These are phyloP conservation scores for Fistulinella staudtii DNA, from an alignment of 1,284 basidiomycete genomes.

Conservation along the genomic window DNA sequence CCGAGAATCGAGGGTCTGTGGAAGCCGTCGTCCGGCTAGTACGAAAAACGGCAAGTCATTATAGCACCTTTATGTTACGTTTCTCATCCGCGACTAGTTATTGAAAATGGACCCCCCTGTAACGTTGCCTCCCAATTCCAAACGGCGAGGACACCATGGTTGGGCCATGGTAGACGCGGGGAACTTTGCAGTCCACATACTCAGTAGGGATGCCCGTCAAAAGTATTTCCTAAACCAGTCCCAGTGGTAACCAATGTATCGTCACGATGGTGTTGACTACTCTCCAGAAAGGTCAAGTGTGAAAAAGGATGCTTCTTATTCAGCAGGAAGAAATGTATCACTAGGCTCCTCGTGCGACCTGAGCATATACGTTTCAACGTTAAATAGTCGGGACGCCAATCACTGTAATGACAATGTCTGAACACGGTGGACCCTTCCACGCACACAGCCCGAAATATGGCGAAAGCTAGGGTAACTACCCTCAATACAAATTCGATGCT, in stretches of 20 bases:
- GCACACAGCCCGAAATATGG: no score
- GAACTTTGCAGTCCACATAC: conserved; percentile 69
- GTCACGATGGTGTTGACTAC: no score
- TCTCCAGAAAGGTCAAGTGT: no score
- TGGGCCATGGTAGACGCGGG: conserved; percentile 82
- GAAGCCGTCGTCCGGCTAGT: conserved; percentile 66
- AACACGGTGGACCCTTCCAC: no score
- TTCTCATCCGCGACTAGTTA: conserved; percentile 38
- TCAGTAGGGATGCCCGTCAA: conserved; percentile 58
- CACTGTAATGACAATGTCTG: no score
- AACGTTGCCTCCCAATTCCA: conserved; percentile 56
- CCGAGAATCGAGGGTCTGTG: conserved; percentile 71
- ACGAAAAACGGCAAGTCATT: conserved; percentile 54
- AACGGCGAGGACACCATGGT: conserved; percentile 56
- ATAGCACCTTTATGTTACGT: background rate
- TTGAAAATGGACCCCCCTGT: conserved; percentile 52
- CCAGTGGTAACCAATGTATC: conserved; percentile 28
- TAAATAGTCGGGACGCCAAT: no score
- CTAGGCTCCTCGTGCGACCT: no score
- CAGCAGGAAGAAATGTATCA: no score
- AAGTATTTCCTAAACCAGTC: conserved; percentile 54
- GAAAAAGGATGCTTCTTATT: no score
- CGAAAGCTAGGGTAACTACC: no score
- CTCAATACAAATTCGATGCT: no score
- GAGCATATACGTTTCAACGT: no score